phyloP scores from a whole-genome alignment of 1,139 yeast genomes.

The Saccharomyces hybrid region DNA sequence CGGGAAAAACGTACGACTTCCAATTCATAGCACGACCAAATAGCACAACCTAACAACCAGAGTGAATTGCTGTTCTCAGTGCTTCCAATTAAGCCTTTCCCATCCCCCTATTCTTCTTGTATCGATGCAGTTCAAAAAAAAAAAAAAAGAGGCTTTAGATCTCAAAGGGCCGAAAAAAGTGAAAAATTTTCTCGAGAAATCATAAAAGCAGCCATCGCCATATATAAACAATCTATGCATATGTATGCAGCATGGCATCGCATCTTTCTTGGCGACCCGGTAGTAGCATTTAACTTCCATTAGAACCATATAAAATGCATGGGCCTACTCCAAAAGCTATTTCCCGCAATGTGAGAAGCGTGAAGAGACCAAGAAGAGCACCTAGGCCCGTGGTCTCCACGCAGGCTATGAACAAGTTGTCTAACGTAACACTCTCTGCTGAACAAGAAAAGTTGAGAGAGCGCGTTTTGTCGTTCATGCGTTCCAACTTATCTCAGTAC shows the following conservation, averaged over 20 bases:
- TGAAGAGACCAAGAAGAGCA: slow-evolving; percentile 7
- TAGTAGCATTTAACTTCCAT: neutral
- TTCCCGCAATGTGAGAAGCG: neutral
- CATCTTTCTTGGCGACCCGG: neutral
- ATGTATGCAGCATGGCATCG: neutral
- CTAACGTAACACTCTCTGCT: slow-evolving; percentile 30
- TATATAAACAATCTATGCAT: neutral
- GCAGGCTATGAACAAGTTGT: slow-evolving; percentile 30
- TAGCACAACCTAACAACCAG: neutral
- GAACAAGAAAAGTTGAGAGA: slow-evolving; percentile 31
- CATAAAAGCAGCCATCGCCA: neutral
- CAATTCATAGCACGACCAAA: slow-evolving; percentile 5
- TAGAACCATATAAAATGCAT: neutral
- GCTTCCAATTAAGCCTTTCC: neutral
- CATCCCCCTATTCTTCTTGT: neutral
- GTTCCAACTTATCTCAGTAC: slow-evolving; percentile 17
- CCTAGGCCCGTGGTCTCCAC: slow-evolving; percentile 3
- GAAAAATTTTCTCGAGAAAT: neutral
- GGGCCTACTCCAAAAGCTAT: slow-evolving; percentile 8
- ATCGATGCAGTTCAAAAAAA: neutral
- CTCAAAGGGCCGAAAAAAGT: neutral
- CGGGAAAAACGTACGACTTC: slow-evolving; percentile 17
- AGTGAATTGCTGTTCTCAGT: neutral
- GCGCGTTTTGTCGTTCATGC: slow-evolving; percentile 27
- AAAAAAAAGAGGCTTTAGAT: neutral